Base-by-base conservation (phyloP, 2,329 filamentous ascomycete genomes). In the Diaporthe helianthi region DNA sequence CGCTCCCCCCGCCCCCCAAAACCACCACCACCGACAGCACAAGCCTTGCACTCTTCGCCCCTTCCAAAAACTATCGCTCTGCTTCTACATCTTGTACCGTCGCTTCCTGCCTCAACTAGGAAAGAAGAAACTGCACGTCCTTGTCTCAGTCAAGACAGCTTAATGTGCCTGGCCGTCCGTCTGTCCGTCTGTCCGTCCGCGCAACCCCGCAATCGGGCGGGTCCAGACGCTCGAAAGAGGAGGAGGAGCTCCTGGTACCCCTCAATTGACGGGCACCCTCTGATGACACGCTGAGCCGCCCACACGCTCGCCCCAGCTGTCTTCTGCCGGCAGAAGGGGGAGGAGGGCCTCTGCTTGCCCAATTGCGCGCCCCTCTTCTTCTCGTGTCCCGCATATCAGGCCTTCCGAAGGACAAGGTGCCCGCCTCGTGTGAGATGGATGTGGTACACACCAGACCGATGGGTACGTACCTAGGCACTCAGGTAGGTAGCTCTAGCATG, bases 111-210 rank as follows among this genome's bases (percentile, higher is more conserved):
- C 52, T 51, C 65, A 67, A 12, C 46, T 33, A 41, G 44, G 4
- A 63, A 63, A 33, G 44, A 12, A 44, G 10, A 19, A 47, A 24
- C 44, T 49, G 58, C 58, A 63, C 58, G 58, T 67, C 41, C 52
- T 41, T 58, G 65, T 67, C 65, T 67, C 44, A 60, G 65, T 58
- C 65, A 58, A 67, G 58, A 63, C 58, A 49, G n/a, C 64, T 53
- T 31, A 49, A 55, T 13, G 38, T 36, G 51, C 51, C 51, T 54
- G 64, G 29, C 54, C 29, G 44, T 38, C 65, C 33, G 22, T n/a
- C n/a, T n/a, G n/a, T n/a, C n/a, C n/a, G n/a, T n/a, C n/a, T 54
- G 64, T 38, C 54, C 29, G 44, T 38, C 65, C 33, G 22, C 46
- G 24, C 38, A 51, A 67, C 65, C 65, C 65, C 65, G 65, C 65